These are phyloP conservation scores for Xylariaceae sp. DNA, from an alignment of 2,329 filamentous ascomycete genomes.

Conservation along the genomic window DNA sequence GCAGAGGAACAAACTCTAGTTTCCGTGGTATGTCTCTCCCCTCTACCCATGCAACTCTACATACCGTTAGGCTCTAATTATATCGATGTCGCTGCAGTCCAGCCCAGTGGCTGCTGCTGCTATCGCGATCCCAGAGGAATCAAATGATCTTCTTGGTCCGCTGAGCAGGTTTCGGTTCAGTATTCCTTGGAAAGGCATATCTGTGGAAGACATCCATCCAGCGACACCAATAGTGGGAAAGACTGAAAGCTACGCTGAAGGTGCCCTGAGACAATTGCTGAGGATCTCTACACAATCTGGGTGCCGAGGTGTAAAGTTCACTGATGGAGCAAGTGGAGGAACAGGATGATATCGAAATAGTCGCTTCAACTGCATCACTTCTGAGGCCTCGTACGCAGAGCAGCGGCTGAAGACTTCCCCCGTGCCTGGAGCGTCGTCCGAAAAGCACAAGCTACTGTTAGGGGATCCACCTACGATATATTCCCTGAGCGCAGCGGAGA, in stretches of 20 bases:
- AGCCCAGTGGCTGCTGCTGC: slow-evolving; percentile 30
- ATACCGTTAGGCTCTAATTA: not conserved
- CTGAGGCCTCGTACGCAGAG: not conserved
- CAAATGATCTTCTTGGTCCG: slow-evolving; percentile 22
- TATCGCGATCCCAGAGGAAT: slow-evolving; percentile 28
- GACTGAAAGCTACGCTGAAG: slow-evolving; percentile 49
- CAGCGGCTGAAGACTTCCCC: not conserved
- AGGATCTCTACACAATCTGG: slow-evolving; percentile 33
- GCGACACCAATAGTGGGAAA: slow-evolving; percentile 21
- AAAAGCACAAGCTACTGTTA: too few relatives aligned
- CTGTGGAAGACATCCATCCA: slow-evolving; percentile 16
- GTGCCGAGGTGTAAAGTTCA: slow-evolving; percentile 9
- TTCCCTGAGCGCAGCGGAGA: too few relatives aligned
- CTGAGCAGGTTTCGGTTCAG: slow-evolving; percentile 43
- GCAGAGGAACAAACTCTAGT: slow-evolving; percentile 9
- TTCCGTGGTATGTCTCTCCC: slow-evolving; percentile 11
- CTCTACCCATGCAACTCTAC: not conserved
- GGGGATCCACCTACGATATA: too few relatives aligned
- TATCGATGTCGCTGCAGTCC: slow-evolving; percentile 19
- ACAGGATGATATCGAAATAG: not conserved
- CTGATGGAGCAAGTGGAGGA: not conserved
- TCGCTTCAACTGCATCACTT: not conserved
- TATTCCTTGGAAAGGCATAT: slow-evolving; percentile 43
- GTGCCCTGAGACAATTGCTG: slow-evolving; percentile 52
- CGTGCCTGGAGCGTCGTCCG: too few relatives aligned